Conservation (phyloP, 2,329 filamentous ascomycete species). For the Calonectria ilicicola region DNA sequence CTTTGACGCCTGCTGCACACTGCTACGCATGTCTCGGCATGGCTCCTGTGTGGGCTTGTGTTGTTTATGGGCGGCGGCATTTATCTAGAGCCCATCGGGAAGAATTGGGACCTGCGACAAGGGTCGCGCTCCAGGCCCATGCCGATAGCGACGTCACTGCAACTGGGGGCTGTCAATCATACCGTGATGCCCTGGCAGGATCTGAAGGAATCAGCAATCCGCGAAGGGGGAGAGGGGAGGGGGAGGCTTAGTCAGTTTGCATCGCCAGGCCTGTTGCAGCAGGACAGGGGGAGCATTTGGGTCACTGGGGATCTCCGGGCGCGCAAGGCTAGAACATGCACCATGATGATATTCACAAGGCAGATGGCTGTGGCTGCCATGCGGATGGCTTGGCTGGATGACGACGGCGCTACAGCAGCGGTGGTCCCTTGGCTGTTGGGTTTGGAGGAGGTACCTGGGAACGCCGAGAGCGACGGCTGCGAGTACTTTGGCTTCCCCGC, state of each 20-base stretch:
- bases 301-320: not conserved
- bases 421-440: not conserved
- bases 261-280: not conserved
- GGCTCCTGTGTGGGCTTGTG: not conserved
- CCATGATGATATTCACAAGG: not conserved
- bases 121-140: slow-evolving; percentile 7
- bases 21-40: not conserved
- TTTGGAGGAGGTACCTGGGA: not conserved
- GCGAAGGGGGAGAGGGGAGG: too few relatives aligned
- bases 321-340: not conserved
- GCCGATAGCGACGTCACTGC: slow-evolving; percentile 19
- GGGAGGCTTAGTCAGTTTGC: slow-evolving; percentile 26
- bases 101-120: slow-evolving; percentile 24
- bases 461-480: not conserved
- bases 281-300: not conserved
- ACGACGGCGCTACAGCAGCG: not conserved
- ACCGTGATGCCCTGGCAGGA: slow-evolving; percentile 9
- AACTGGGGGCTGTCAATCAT: slow-evolving; percentile 3
- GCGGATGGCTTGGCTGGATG: not conserved
- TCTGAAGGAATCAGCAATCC: not conserved
- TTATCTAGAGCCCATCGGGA: slow-evolving; percentile 3
- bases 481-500: slow-evolving; percentile 1
- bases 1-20: not conserved
- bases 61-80: not conserved
- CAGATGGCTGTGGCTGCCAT: not conserved